Evolutionary conservation across 2,329 filamentous ascomycete genomes (phyloP), one percentile per base, ranked within the genome.

Genomic region (Fusarium sp.): DNA sequence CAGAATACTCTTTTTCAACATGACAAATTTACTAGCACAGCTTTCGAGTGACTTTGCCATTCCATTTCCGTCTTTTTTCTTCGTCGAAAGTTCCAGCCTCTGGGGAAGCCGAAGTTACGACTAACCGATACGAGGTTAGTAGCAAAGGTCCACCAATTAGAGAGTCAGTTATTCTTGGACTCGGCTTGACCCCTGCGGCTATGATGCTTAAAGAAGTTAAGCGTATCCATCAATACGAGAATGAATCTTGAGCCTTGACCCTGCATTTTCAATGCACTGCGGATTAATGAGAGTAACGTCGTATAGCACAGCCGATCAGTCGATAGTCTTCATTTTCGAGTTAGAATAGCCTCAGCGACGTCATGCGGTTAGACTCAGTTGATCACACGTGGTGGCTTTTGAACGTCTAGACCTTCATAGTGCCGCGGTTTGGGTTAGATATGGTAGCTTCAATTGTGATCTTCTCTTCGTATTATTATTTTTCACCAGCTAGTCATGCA

Each of bases 221-320:
- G 44, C 43, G 43, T 22, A 61, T 48, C n/a, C 45, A 5, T n/a
- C 30, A 24, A 66, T 66, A 66, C 63, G 62, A 66, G 22, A 30
- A 3, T 4, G 30, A 29, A 18, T 24, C 15, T 57, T 2, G 48
- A 20, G 49, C 34, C 43, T 4, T 59, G 34, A 5, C 53, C 54
- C 29, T 60, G 54, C 32, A 44, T 48, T 40, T 32, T 15, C 34
- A 22, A 38, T 20, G 44, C 41, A 12, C 24, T 43, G 15, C 34
- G 7, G 16, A 48, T 27, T 48, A n/a, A 59, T 5, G 16, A 32
- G 34, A 48, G 60, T 8, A 20, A 54, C 8, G 54, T 65, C 54
- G 62, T 65, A 65, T 53, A 60, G 54, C 27, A 60, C 24, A 51
- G 62, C 49, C 61, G 53, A 32, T 65, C 32, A 25, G 43, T 32